Percentiles rank a stretch among this genome's conserved stretches.
These are phyloP conservation scores for Orychophragmus violaceus DNA, from an alignment of 345 rosid species.

Conservation along the genomic window DNA sequence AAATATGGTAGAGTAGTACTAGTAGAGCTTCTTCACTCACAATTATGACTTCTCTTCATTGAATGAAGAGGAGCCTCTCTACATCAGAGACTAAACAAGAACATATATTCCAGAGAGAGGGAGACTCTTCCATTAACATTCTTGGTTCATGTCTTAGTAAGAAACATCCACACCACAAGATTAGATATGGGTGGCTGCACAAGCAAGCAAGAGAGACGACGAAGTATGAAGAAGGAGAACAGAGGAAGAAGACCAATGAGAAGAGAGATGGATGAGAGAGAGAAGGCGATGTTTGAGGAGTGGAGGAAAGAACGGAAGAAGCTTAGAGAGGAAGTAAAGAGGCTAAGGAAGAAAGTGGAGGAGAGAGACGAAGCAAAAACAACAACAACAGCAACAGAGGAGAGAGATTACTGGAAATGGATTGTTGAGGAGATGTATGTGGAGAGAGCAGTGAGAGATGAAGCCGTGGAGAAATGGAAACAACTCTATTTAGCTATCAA, in stretches of 20 bases:
- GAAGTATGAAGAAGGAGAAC: slow-evolving; percentile 16
- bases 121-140: slow-evolving; percentile 3
- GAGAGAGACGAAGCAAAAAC: slow-evolving; percentile 44
- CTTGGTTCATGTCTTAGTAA: background rate
- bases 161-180: background rate
- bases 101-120: background rate
- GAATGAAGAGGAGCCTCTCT: slow-evolving; percentile 22
- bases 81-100: slow-evolving; percentile 3
- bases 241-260: slow-evolving; percentile 36
- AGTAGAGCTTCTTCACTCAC: slow-evolving; percentile 23
- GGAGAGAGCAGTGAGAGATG: slow-evolving; percentile 65
- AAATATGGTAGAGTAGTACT: slow-evolving; percentile 15
- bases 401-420: slow-evolving; percentile 37
- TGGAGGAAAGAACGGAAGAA: slow-evolving; percentile 42
- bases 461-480: slow-evolving; percentile 85
- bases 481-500: slow-evolving; percentile 76
- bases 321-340: slow-evolving; percentile 46
- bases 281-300: slow-evolving; percentile 34
- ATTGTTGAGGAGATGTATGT: slow-evolving; percentile 52
- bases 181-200: slow-evolving; percentile 31
- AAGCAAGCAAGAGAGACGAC: slow-evolving; percentile 27
- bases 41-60: slow-evolving; percentile 18
- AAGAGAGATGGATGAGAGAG: slow-evolving; percentile 39
- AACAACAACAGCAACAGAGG: slow-evolving; percentile 20
- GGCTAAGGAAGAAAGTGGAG: slow-evolving; percentile 39